phyloP scores from a whole-genome alignment of 2,329 filamentous ascomycete genomes.

The Monilinia polystroma region DNA sequence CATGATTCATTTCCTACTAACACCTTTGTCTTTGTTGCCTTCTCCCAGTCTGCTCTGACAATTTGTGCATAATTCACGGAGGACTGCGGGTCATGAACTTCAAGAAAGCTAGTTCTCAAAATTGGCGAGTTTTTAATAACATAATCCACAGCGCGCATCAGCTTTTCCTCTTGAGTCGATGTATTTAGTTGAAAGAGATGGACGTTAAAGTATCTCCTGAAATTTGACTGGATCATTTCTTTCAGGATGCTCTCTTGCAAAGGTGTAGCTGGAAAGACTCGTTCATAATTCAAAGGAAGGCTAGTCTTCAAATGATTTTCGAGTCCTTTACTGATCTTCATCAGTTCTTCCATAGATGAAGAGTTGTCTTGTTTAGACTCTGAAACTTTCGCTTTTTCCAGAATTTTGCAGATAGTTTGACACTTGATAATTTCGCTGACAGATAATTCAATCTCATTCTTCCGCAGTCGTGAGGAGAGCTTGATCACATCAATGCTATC shows the following conservation, averaged over 20 bases:
- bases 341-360: constrained; percentile 28
- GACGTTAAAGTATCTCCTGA: constrained; percentile 79
- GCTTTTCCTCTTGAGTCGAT: constrained; percentile 52
- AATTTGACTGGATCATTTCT: constrained; percentile 75
- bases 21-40: neutral
- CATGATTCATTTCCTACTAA: neutral
- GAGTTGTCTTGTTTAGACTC: constrained; percentile 5
- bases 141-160: constrained; percentile 60
- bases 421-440: constrained; percentile 76
- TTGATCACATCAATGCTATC: constrained; percentile 94
- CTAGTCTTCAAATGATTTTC: constrained; percentile 42
- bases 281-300: constrained; percentile 49
- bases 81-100: constrained; percentile 60
- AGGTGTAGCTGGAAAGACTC: constrained; percentile 72
- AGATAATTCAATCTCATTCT: constrained; percentile 57
- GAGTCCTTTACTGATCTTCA: constrained; percentile 41
- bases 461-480: constrained; percentile 69
- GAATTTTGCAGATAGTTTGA: constrained; percentile 65
- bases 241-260: constrained; percentile 85
- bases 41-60: constrained; percentile 40
- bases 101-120: constrained; percentile 70
- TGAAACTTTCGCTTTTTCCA: constrained; percentile 35
- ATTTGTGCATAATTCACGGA: constrained; percentile 57
- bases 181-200: constrained; percentile 65
- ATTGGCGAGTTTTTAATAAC: constrained; percentile 66